Base-by-base conservation (phyloP, 2,329 filamentous ascomycete genomes). In the Hypoxylon sp. region DNA sequence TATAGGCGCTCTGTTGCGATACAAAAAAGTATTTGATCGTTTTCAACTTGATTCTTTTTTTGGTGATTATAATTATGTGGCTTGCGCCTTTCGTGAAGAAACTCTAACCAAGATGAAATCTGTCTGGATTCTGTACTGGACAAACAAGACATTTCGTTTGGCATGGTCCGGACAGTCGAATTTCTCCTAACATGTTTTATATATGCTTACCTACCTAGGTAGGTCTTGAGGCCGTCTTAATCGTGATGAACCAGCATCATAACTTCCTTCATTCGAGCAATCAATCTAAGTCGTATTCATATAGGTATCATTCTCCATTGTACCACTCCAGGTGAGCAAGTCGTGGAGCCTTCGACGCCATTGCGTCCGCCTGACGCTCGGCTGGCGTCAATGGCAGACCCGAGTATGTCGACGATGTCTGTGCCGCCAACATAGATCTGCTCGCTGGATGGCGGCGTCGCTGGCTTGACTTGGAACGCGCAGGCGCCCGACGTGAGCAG, bases 21-120 rank as follows among this genome's bases (percentile, higher is more conserved):
- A 74, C 69, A 70, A 74, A 72, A 76, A 76, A 75, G 73, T 70
- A 71, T 67, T 75, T 75, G 71, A 70, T 73, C 62, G 63, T 75
- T 75, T 68, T 60, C 5, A 67, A 67, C 17, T 51, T 57, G 24
- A 37, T 19, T 24, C 1, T 13, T 55, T 14, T 53, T n/a, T 59
- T 35, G 11, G 46, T 60, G 39, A 63, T 55, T 55, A 42, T 19
- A 13, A 14, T 35, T n/a, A 35, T 14, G 22, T 35, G 46, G 17
- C 17, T 10, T 13, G 17, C 14, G 33, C n/a, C 10, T 52, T 47
- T 26, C n/a, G 9, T 14, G 14, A 6, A 19, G 29, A 50, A 33
- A n/a, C 26, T 24, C 11, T 14, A 13, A 3, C n/a, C 31, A 3
- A 17, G 35, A 22, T 11, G 13, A 13, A 62, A 48, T 19, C 3